These are phyloP conservation scores for Trapa bicornis DNA, from an alignment of 345 rosid genomes.

Conservation along the genomic window DNA sequence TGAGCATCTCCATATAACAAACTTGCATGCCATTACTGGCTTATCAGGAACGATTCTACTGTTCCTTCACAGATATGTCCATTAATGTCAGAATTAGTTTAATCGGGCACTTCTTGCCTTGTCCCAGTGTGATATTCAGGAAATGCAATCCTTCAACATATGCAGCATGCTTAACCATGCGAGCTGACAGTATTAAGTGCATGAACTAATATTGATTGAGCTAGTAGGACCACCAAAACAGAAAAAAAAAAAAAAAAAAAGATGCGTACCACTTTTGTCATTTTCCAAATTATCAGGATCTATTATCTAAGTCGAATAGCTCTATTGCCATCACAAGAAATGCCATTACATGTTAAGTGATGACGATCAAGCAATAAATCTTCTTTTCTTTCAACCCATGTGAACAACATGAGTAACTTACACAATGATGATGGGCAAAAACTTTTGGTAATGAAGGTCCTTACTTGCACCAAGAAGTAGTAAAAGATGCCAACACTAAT, in stretches of 20 bases:
- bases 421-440: neutral
- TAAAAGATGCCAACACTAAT: constrained; percentile 84
- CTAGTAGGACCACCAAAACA: neutral
- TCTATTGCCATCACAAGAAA: neutral
- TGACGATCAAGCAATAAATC: neutral
- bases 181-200: neutral
- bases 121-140: neutral
- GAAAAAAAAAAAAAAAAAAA: neutral
- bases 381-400: neutral
- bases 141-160: neutral
- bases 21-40: neutral
- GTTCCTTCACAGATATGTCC: neutral
- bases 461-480: constrained; percentile 82
- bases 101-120: neutral
- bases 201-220: neutral
- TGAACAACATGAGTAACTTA: neutral
- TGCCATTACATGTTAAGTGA: neutral
- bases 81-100: neutral
- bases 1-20: neutral
- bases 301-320: neutral
- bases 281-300: neutral
- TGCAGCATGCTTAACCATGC: neutral
- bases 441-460: neutral
- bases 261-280: neutral
- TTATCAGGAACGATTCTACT: neutral